Conservation (phyloP, 306 rosid genomes). For the Prunus mume region DNA sequence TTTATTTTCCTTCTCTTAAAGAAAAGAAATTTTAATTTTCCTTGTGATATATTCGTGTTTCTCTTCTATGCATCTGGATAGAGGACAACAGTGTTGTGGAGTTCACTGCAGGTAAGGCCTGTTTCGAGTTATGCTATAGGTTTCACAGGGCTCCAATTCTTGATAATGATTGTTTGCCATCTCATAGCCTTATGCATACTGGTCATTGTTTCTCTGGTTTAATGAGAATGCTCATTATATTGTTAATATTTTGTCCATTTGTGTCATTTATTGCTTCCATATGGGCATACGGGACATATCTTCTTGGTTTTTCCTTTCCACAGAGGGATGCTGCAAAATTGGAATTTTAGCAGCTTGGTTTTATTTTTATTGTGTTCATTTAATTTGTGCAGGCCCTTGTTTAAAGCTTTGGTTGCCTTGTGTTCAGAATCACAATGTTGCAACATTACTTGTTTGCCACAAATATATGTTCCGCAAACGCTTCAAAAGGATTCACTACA, state of each 20-base stretch:
- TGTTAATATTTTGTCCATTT: slow-evolving; percentile 34
- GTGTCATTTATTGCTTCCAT: slow-evolving; percentile 63
- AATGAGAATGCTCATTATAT: slow-evolving; percentile 1
- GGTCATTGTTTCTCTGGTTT: slow-evolving; percentile 5
- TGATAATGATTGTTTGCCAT: slow-evolving; percentile 19
- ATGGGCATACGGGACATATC: too few relatives aligned
- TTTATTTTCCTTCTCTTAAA: too few relatives aligned
- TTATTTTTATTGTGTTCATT: too few relatives aligned
- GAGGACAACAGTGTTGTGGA: slow-evolving; percentile 54
- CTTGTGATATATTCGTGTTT: slow-evolving; percentile 18
- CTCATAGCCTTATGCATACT: not conserved
- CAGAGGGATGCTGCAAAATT: too few relatives aligned
- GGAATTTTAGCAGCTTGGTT: too few relatives aligned
- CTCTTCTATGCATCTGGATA: slow-evolving; percentile 75
- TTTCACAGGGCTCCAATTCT: slow-evolving; percentile 14
- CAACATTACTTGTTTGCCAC: too few relatives aligned
- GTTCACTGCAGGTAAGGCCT: slow-evolving; percentile 77
- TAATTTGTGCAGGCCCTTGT: too few relatives aligned
- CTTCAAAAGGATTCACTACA: too few relatives aligned
- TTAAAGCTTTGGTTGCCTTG: too few relatives aligned
- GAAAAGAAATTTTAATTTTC: not conserved
- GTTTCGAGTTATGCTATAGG: not conserved
- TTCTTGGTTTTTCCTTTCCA: too few relatives aligned
- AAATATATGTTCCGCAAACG: too few relatives aligned
- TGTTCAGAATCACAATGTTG: too few relatives aligned